Evolutionary conservation across 345 rosid species (phyloP).

Genomic region (Firmiana major): DNA sequence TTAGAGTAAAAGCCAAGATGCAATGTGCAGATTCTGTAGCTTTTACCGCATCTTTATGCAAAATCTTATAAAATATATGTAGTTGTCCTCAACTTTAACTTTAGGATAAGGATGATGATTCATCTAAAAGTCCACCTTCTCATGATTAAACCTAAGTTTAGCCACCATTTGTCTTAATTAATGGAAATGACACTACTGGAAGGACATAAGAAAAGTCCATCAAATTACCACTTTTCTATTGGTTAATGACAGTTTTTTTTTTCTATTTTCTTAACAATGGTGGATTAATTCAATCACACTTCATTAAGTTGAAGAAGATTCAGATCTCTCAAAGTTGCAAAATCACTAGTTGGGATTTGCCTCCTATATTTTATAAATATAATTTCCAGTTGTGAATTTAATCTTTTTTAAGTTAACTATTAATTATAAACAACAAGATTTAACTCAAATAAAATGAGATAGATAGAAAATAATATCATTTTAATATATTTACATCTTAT

Average conservation of each 20-base stretch:
- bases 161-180: constrained; percentile 20
- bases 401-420: too few species aligned
- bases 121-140: constrained; percentile 15
- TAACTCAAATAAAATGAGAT: too few species aligned
- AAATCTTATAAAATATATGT: not conserved
- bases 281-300: too few species aligned
- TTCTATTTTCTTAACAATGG: too few species aligned
- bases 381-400: not conserved
- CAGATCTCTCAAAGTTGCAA: not conserved
- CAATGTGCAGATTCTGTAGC: constrained; percentile 16
- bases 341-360: not conserved
- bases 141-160: not conserved
- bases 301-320: too few species aligned
- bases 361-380: not conserved
- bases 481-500: too few species aligned
- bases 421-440: too few species aligned
- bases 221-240: constrained; percentile 26
- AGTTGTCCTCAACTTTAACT: constrained; percentile 13
- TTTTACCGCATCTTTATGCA: constrained; percentile 3
- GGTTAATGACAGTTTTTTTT: not conserved
- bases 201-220: not conserved
- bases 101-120: constrained; percentile 37
- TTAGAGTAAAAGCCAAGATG: not conserved
- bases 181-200: constrained; percentile 17
- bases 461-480: too few species aligned